Evolutionary conservation across 495 filamentous ascomycete species (phyloP).

Genomic region (Amorphotheca resinae): DNA sequence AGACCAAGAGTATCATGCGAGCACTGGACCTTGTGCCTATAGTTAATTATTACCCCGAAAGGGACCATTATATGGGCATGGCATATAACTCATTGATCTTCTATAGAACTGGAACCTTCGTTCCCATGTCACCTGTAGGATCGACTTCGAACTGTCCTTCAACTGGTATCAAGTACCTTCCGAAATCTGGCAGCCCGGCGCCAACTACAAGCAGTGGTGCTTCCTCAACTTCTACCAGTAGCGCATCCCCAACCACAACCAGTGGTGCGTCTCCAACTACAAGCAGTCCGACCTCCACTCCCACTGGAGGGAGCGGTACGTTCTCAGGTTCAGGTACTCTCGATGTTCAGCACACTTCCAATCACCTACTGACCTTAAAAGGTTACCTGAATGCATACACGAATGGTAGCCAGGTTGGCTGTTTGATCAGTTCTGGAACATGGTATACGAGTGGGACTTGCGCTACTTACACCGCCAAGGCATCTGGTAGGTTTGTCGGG

Average conservation of each 20-base stretch:
- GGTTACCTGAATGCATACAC: slow-evolving; percentile 48
- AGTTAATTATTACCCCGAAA: too few relatives aligned
- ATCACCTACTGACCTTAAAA: slow-evolving; percentile 9
- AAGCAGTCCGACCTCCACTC: slow-evolving; percentile 7
- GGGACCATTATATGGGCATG: too few relatives aligned
- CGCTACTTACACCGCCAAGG: slow-evolving; percentile 49
- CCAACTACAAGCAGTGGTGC: neutral
- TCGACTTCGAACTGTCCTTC: slow-evolving; percentile 49
- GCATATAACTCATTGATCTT: too few relatives aligned
- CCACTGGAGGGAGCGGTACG: slow-evolving; percentile 16
- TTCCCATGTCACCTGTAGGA: slow-evolving; percentile 47
- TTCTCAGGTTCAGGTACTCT: slow-evolving; percentile 24
- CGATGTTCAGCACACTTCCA: neutral
- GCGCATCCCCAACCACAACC: slow-evolving; percentile 30
- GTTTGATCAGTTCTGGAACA: slow-evolving; percentile 53
- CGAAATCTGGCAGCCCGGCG: slow-evolving; percentile 32
- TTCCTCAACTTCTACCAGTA: slow-evolving; percentile 1
- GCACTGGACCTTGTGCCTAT: too few relatives aligned
- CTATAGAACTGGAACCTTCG: slow-evolving; percentile 41
- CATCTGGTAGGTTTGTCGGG: slow-evolving; percentile 25
- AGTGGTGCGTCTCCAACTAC: slow-evolving; percentile 6
- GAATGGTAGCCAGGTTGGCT: slow-evolving; percentile 42
- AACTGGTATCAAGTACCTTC: slow-evolving; percentile 46
- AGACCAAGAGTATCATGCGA: too few relatives aligned
- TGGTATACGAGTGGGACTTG: slow-evolving; percentile 63